phyloP scores from a whole-genome alignment of 1,284 basidiomycete species.

The Moesziomyces parantarcticus region DNA sequence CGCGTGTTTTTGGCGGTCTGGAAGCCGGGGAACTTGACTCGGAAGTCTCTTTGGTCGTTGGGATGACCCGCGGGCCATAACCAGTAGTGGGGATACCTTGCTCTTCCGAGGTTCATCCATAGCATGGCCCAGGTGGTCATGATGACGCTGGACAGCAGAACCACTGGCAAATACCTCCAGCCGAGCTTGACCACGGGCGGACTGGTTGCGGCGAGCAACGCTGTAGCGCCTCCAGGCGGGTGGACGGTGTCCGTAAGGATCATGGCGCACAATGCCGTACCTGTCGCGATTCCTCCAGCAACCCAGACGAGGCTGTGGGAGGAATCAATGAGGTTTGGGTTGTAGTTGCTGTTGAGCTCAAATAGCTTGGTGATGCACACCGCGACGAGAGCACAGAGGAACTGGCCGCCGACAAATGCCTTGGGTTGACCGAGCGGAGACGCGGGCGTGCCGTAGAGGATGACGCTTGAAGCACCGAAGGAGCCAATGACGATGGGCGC shows the following conservation, averaged over 20 bases:
- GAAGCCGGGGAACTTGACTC: conserved; percentile 26
- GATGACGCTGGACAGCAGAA: conserved; percentile 42
- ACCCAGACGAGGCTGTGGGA: conserved; percentile 49
- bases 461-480: conserved; percentile 53
- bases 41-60: conserved; percentile 19
- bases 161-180: conserved; percentile 46
- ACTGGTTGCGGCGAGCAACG: conserved; percentile 40
- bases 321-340: conserved; percentile 38
- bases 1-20: neutral
- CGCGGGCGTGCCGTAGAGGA: conserved; percentile 52
- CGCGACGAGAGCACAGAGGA: conserved; percentile 40
- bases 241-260: conserved; percentile 51
- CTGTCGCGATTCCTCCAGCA: conserved; percentile 41
- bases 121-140: conserved; percentile 51
- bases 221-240: conserved; percentile 52
- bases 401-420: conserved; percentile 47
- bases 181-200: conserved; percentile 41
- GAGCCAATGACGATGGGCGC: conserved; percentile 53
- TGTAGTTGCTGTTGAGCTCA: conserved; percentile 40
- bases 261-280: conserved; percentile 45
- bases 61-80: conserved; percentile 26
- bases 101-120: conserved; percentile 52
- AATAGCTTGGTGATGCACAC: conserved; percentile 55
- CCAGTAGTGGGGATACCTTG: conserved; percentile 36
- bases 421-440: conserved; percentile 50